These are phyloP conservation scores for Macadamia tetraphylla DNA, from an alignment of 164 flowering plant species.

Conservation along the genomic window DNA sequence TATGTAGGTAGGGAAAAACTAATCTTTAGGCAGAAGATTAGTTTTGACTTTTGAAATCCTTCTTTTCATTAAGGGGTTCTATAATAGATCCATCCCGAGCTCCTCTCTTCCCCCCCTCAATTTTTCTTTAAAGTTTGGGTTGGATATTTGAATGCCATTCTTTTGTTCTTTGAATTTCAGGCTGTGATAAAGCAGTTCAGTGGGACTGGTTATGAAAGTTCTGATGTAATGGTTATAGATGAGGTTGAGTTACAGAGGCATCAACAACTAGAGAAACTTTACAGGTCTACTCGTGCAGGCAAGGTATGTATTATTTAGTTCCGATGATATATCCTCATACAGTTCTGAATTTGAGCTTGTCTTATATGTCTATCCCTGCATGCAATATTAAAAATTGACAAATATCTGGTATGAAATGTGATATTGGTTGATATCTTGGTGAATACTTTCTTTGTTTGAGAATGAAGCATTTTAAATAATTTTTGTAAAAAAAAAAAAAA, in stretches of 20 bases:
- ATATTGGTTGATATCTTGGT: neutral
- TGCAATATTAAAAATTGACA: neutral
- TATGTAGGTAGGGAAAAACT: too few relatives aligned
- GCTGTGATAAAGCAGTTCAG: constrained; percentile 91
- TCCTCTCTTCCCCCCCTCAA: too few relatives aligned
- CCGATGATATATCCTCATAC: neutral
- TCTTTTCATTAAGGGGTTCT: too few relatives aligned
- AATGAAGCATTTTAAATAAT: neutral
- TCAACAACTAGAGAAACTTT: constrained; percentile 87
- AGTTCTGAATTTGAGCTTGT: neutral
- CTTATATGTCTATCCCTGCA: neutral
- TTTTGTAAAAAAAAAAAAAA: too few relatives aligned
- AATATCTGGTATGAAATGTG: neutral
- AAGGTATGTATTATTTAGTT: constrained; percentile 44
- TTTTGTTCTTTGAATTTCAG: constrained; percentile 30
- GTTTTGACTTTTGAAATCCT: too few relatives aligned
- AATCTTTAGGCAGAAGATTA: too few relatives aligned
- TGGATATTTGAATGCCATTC: neutral
- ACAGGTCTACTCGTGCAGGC: constrained; percentile 76
- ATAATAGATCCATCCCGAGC: too few relatives aligned
- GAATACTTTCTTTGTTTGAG: neutral
- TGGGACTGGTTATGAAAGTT: constrained; percentile 80
- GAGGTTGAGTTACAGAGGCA: constrained; percentile 89
- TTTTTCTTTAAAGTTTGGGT: too few relatives aligned
- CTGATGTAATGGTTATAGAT: constrained; percentile 83